These are phyloP conservation scores for Erodium moschatum DNA, from an alignment of 441 rosid genomes.

Conservation along the genomic window DNA sequence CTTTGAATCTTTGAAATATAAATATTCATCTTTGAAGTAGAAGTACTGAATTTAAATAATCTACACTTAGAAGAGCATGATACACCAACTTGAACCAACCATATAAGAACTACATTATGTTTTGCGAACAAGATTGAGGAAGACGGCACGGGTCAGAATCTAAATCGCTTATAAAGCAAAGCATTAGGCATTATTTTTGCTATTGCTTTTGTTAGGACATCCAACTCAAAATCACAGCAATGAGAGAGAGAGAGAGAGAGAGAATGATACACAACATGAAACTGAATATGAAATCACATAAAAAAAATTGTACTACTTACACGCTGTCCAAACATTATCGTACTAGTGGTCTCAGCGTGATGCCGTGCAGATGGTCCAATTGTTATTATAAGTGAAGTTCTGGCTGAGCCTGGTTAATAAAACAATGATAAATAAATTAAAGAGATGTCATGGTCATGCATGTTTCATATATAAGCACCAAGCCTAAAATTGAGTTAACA, in stretches of 20 bases:
- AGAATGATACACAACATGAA: background rate
- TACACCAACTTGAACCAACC: slow-evolving; percentile 1
- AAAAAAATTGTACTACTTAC: slow-evolving; percentile 31
- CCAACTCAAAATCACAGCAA: background rate
- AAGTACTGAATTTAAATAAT: background rate
- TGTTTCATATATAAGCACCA: background rate
- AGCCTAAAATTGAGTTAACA: background rate
- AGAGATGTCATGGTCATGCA: background rate
- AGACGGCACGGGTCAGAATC: background rate
- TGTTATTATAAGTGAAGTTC: slow-evolving; percentile 89
- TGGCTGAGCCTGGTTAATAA: slow-evolving; percentile 72
- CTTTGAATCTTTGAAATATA: slow-evolving; percentile 14
- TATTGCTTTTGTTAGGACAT: background rate
- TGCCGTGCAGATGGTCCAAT: slow-evolving; percentile 99
- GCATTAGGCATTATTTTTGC: background rate
- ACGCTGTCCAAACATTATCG: slow-evolving; percentile 98
- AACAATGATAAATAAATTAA: slow-evolving; percentile 22
- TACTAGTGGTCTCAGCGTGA: slow-evolving; percentile 95
- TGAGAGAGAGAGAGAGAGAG: slow-evolving; percentile 5
- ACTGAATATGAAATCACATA: background rate
- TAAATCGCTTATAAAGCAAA: background rate
- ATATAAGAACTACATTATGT: background rate
- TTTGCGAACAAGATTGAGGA: background rate
- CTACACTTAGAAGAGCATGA: slow-evolving; percentile 14
- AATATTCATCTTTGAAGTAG: slow-evolving; percentile 31